A percentile compares a stretch with the other conserved stretches of the same genome.
Evolutionary conservation across 1,139 yeast genomes (phyloP).

Genomic region (Debaryomycetaceae sp.): DNA sequence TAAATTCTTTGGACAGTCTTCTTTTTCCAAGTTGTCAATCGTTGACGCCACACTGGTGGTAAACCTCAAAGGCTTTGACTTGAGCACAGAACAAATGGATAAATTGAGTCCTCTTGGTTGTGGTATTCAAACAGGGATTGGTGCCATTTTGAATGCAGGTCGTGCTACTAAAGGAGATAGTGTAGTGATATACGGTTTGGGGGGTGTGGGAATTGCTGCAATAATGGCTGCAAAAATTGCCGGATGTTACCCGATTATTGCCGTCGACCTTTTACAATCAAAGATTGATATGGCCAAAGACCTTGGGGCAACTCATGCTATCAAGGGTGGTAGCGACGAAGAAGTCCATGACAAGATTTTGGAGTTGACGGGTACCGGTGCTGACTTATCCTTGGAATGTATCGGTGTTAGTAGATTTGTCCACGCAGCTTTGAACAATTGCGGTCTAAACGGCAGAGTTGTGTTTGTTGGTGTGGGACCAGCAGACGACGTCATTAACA

Average conservation of each 20-base stretch:
- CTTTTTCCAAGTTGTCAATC: conserved; percentile 3
- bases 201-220: conserved; percentile 6
- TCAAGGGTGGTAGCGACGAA: conserved; percentile 3
- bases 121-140: conserved; percentile 7
- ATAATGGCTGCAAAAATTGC: conserved; percentile 8
- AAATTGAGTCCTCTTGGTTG: conserved; percentile 6
- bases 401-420: conserved; percentile 5
- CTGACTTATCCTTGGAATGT: conserved; percentile 6
- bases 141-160: conserved; percentile 6
- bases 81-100: conserved; percentile 2
- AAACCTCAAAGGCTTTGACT: conserved; percentile 1
- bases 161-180: conserved; percentile 6
- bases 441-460: conserved; percentile 4
- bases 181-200: conserved; percentile 5
- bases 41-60: conserved; percentile 2
- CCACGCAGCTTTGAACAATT: conserved; percentile 4
- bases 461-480: conserved; percentile 5
- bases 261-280: conserved; percentile 3
- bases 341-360: conserved; percentile 4
- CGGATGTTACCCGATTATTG: conserved; percentile 6
- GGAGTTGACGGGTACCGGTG: conserved; percentile 6
- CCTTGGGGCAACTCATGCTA: conserved; percentile 6
- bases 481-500: conserved; percentile 1
- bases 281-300: conserved; percentile 3
- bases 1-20: conserved; percentile 6